Percentiles rank a stretch among this genome's conserved stretches.
These are phyloP conservation scores for Picea engelmannii DNA, from an alignment of 83 land plant species.

Conservation along the genomic window DNA sequence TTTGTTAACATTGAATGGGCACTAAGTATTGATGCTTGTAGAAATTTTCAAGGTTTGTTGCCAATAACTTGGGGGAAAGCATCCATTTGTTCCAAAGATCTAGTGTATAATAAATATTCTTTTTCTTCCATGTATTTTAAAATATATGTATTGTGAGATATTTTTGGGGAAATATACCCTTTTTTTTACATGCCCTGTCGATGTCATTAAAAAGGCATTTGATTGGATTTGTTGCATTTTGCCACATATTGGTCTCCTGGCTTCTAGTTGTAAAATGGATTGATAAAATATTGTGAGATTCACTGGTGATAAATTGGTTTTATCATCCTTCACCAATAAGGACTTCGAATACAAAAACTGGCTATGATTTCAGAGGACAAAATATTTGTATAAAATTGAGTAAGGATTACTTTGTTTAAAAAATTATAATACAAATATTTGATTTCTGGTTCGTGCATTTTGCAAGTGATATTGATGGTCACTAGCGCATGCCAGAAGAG, in stretches of 20 bases:
- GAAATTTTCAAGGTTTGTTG: too few species aligned
- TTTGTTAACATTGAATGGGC: too few species aligned
- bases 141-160: slow-evolving; percentile 6
- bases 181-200: slow-evolving; percentile 4
- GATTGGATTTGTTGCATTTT: slow-evolving; percentile 5
- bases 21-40: too few species aligned
- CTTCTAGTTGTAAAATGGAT: neutral
- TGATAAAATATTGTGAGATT: neutral
- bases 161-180: slow-evolving; percentile 1
- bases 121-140: slow-evolving; percentile 4
- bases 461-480: neutral
- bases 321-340: too few species aligned
- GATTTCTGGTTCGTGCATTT: neutral
- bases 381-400: slow-evolving; percentile 8
- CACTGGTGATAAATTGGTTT: neutral
- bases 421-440: neutral
- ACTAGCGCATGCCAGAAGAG: neutral
- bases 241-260: neutral
- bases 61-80: neutral
- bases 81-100: neutral
- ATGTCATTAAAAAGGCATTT: neutral
- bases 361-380: neutral
- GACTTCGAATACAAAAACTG: neutral
- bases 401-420: neutral
- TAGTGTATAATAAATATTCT: slow-evolving; percentile 14